Base-by-base conservation (phyloP, 257 asterid species). In the Ballota nigra region DNA sequence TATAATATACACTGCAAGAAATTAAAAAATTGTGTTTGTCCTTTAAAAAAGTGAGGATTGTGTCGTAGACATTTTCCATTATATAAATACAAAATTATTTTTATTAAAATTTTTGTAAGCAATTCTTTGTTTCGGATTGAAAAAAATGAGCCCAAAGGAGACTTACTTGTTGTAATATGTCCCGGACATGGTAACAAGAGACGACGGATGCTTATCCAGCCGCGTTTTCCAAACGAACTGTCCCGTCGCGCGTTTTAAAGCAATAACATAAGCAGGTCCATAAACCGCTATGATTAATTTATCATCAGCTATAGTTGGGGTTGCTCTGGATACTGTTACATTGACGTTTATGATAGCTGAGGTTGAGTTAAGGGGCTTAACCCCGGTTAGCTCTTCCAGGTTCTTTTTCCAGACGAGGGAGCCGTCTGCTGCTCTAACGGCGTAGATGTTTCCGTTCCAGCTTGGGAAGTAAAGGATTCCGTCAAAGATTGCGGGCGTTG, bases 181-280 rank as follows among this genome's bases (percentile, higher is more conserved):
- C 7, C 95, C 88, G 6, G 92, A 88, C 92, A 84, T 84, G 60
- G 95, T 86, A 19, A 88, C 67, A 11, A 86, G 10, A 33, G 88
- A 66, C 5, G 71, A 55, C 3, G 86, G 84, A 77, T 82, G 89
- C 3, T 5, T 22, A 4, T 88, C 92, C 1, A 88, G 79, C 73
- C 38, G 79, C 6, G 75, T 82, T 19, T 71, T 78, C 92, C 95
- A 88, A 10, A 86, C 24, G 10, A 86, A 82, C 16, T 69, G 23
- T 1, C 95, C 91, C 0, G 80, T 75, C 1, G 82, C 58, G 2
- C 86, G 80, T 38, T 73, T 33, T 2, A 88, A 63, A 0, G 85
- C 86, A 40, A 88, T 20, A 8, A 84, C 82, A 34, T 80, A 81
- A 20, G 89, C 89, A 5, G 88, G 88, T 0, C 86, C 89, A 26